phyloP scores from a whole-genome alignment of 805 yeast genomes.

The Saccharomycopsis sp. region DNA sequence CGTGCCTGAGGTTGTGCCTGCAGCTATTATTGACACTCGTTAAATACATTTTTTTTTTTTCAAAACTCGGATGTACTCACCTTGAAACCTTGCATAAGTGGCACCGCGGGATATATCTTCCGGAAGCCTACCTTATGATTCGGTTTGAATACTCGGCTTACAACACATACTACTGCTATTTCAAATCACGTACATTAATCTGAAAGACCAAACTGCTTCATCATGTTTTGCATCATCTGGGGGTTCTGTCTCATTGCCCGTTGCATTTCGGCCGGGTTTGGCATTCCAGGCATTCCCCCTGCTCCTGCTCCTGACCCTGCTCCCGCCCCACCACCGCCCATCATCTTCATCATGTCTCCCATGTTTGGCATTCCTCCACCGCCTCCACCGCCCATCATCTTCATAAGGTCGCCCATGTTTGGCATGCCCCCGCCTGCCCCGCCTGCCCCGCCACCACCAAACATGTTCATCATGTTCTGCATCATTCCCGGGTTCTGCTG shows the following conservation, averaged over 20 bases:
- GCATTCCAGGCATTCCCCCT: slow-evolving; percentile 19
- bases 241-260: slow-evolving; percentile 33
- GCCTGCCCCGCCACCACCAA: slow-evolving; percentile 50
- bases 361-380: slow-evolving; percentile 56
- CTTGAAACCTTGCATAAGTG: no score
- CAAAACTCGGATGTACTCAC: no score
- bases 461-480: slow-evolving; percentile 63
- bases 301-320: no score
- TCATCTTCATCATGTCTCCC: slow-evolving; percentile 53
- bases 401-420: slow-evolving; percentile 57
- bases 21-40: no score
- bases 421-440: slow-evolving; percentile 57
- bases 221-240: slow-evolving; percentile 36
- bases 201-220: slow-evolving; percentile 37
- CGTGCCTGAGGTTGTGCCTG: no score
- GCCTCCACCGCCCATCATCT: slow-evolving; percentile 40
- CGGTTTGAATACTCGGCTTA: no score
- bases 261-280: slow-evolving; percentile 22
- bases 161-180: no score
- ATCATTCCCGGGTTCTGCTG: slow-evolving; percentile 69
- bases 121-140: no score
- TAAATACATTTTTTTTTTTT: no score
- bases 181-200: not conserved
- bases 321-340: slow-evolving; percentile 30
- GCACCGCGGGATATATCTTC: no score